These are phyloP conservation scores for Psilocybe azurescens DNA, from an alignment of 768 basidiomycete species.

Conservation along the genomic window DNA sequence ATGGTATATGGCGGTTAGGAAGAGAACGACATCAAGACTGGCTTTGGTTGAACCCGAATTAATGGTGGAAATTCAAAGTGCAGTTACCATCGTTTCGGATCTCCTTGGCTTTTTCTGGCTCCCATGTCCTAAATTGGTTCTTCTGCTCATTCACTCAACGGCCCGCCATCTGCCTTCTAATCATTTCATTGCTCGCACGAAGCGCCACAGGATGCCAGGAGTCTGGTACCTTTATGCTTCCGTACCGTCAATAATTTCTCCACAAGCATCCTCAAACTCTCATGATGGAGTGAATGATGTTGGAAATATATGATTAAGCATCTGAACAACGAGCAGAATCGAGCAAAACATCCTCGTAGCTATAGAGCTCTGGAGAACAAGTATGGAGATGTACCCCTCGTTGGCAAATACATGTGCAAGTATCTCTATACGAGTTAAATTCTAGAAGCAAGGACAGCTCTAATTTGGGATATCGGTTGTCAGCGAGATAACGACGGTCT, in stretches of 20 bases:
- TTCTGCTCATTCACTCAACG: neutral
- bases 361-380: too few species aligned
- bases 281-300: too few species aligned
- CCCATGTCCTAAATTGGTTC: slow-evolving; percentile 1
- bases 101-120: slow-evolving; percentile 16
- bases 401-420: too few species aligned
- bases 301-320: too few species aligned
- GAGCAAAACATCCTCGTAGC: too few species aligned
- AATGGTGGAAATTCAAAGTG: slow-evolving; percentile 20
- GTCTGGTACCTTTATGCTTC: neutral
- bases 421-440: neutral
- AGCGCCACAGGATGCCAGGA: slow-evolving; percentile 4
- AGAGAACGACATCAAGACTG: slow-evolving; percentile 11
- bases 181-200: slow-evolving; percentile 4
- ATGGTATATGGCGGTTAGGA: slow-evolving; percentile 17
- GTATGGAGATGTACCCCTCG: too few species aligned
- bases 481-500: neutral
- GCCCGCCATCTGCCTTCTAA: neutral
- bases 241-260: too few species aligned
- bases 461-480: neutral
- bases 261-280: too few species aligned
- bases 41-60: slow-evolving; percentile 15
- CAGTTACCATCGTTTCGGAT: slow-evolving; percentile 33
- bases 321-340: too few species aligned
- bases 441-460: neutral